These are phyloP conservation scores for Coemansia sp. DNA, from an alignment of 192 early-diverging fungal species.

Conservation along the genomic window DNA sequence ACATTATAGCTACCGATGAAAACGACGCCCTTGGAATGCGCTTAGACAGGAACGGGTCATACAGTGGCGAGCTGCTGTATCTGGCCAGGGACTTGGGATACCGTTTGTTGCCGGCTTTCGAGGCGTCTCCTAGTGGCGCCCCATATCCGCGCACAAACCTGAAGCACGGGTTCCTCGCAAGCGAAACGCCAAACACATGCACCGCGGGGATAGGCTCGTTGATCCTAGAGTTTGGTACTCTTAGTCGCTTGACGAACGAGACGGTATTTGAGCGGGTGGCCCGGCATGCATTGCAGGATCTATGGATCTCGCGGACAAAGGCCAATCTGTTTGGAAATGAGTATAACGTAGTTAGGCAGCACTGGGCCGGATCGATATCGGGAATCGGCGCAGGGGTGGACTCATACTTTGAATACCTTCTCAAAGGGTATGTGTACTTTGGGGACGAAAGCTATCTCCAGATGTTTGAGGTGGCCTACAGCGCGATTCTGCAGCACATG, in stretches of 20 bases:
- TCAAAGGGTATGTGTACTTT: slow-evolving; percentile 89
- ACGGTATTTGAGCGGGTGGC: slow-evolving; percentile 73
- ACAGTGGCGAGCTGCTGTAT: slow-evolving; percentile 76
- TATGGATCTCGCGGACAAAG: slow-evolving; percentile 79
- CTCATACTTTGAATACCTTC: slow-evolving; percentile 89
- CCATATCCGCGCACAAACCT: slow-evolving; percentile 83
- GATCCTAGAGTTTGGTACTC: slow-evolving; percentile 87
- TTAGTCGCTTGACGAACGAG: slow-evolving; percentile 83
- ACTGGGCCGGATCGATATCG: slow-evolving; percentile 69
- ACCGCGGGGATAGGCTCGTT: slow-evolving; percentile 90
- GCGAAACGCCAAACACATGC: slow-evolving; percentile 75
- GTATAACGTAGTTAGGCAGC: slow-evolving; percentile 66
- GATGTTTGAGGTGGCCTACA: slow-evolving; percentile 76
- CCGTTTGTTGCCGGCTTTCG: slow-evolving; percentile 86
- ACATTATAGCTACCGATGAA: slow-evolving; percentile 76
- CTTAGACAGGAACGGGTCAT: slow-evolving; percentile 48
- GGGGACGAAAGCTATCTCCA: slow-evolving; percentile 74
- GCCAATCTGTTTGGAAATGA: slow-evolving; percentile 82
- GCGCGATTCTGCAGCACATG: slow-evolving; percentile 63
- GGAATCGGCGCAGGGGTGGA: slow-evolving; percentile 90
- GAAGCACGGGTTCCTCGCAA: slow-evolving; percentile 63
- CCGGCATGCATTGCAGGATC: slow-evolving; percentile 63
- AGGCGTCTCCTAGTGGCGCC: slow-evolving; percentile 72
- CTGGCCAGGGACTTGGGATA: slow-evolving; percentile 80
- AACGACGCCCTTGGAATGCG: slow-evolving; percentile 59